Percentiles rank a stretch among this genome's conserved stretches.
phyloP scores from a whole-genome alignment of 306 rosid species.

The Nissolia schottii region DNA sequence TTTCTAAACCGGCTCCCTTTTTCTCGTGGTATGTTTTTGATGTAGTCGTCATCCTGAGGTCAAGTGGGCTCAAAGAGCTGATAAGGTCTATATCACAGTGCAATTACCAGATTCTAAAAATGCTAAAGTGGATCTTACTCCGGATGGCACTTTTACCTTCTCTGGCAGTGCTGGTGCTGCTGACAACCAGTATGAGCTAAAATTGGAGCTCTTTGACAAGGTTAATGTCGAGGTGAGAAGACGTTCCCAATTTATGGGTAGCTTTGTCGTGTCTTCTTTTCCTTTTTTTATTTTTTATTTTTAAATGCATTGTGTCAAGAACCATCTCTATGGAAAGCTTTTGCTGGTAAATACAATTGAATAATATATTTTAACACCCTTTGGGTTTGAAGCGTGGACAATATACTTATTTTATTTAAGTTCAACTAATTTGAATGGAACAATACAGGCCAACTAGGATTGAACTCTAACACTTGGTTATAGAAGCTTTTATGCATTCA shows the following conservation, averaged over 20 bases:
- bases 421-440: too few species aligned
- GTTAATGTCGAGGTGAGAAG: constrained; percentile 78
- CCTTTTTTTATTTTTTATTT: neutral
- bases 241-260: neutral
- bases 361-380: too few species aligned
- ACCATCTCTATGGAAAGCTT: too few species aligned
- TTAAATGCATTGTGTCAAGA: neutral
- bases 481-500: too few species aligned
- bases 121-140: constrained; percentile 83
- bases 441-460: too few species aligned
- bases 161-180: constrained; percentile 73
- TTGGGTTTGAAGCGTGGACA: too few species aligned
- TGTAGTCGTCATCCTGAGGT: constrained; percentile 96
- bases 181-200: constrained; percentile 61
- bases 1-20: neutral
- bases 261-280: neutral
- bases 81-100: constrained; percentile 83
- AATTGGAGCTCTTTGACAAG: constrained; percentile 84
- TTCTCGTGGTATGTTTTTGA: neutral
- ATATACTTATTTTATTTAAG: too few species aligned
- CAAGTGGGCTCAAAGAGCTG: constrained; percentile 97
- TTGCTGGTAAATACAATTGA: too few species aligned
- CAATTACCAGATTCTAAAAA: constrained; percentile 77
- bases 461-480: too few species aligned
- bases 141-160: constrained; percentile 70